Evolutionary conservation across 1,284 basidiomycete species (phyloP).

Genomic region (Trichosporon inkin): DNA sequence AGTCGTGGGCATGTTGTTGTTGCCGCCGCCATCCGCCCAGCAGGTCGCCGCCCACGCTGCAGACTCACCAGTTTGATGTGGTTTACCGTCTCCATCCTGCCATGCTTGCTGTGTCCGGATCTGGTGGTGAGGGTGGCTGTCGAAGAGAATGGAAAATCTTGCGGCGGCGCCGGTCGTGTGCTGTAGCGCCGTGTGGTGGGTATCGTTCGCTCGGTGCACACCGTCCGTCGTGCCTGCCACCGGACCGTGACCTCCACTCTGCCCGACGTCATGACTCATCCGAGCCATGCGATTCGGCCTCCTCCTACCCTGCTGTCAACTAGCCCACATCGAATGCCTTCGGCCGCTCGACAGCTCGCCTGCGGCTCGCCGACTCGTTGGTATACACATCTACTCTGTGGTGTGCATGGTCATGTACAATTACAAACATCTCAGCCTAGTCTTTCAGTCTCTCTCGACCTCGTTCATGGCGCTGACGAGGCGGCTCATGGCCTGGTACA

Average conservation of each 20-base stretch:
- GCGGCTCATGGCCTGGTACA: conserved; percentile 47
- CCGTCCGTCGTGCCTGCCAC: too few relatives aligned
- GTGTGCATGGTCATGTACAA: neutral
- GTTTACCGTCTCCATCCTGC: conserved; percentile 31
- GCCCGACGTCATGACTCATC: too few relatives aligned
- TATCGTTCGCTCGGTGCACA: too few relatives aligned
- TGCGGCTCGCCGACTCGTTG: neutral
- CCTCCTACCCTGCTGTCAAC: too few relatives aligned
- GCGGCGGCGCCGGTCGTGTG: neutral
- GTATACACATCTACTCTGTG: neutral
- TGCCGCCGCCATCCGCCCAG: neutral
- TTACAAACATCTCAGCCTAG: conserved; percentile 13
- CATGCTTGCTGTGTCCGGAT: conserved; percentile 5
- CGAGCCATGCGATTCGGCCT: too few relatives aligned
- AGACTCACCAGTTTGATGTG: conserved; percentile 28
- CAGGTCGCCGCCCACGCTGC: neutral
- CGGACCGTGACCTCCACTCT: too few relatives aligned
- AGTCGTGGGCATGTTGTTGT: too few relatives aligned
- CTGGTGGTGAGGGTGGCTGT: neutral
- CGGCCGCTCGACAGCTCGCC: too few relatives aligned
- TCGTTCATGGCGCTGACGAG: conserved; percentile 50
- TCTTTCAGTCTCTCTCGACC: conserved; percentile 42
- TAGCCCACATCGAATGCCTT: too few relatives aligned
- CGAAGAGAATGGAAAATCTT: neutral
- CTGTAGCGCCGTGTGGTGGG: too few relatives aligned